phyloP scores from a whole-genome alignment of 768 basidiomycete genomes.

The Pleurotus ostreatus region DNA sequence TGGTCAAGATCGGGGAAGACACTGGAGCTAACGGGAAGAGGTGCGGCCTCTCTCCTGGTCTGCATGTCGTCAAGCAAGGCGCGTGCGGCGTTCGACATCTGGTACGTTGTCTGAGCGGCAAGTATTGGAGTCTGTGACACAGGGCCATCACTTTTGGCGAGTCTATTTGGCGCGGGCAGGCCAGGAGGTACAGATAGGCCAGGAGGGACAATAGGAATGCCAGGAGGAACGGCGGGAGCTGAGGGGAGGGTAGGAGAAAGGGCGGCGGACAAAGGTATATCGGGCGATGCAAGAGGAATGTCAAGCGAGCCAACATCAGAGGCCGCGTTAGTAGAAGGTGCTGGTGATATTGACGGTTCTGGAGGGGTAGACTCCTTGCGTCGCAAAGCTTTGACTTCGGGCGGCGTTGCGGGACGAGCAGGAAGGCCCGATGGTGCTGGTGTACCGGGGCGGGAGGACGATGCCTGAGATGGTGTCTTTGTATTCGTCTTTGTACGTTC shows the following conservation, averaged over 20 bases:
- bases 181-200: constrained; percentile 51
- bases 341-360: constrained; percentile 33
- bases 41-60: constrained; percentile 60
- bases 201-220: constrained; percentile 30
- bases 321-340: constrained; percentile 45
- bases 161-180: constrained; percentile 53
- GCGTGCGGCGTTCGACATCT: constrained; percentile 83
- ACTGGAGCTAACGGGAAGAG: constrained; percentile 40
- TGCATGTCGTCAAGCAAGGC: constrained; percentile 83
- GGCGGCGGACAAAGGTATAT: constrained; percentile 28
- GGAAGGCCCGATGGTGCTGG: constrained; percentile 37
- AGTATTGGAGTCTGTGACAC: constrained; percentile 48
- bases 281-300: constrained; percentile 26
- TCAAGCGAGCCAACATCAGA: constrained; percentile 51
- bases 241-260: constrained; percentile 38
- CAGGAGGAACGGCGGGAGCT: constrained; percentile 43
- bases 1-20: constrained; percentile 91
- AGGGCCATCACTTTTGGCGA: constrained; percentile 43
- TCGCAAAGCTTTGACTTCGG: constrained; percentile 34
- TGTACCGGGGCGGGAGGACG: constrained; percentile 59
- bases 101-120: constrained; percentile 65
- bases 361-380: constrained; percentile 25
- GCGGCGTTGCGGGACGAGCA: constrained; percentile 41
- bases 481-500: constrained; percentile 38
- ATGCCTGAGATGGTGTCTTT: constrained; percentile 45